A percentile compares a stretch with the other conserved stretches of the same genome.
These are phyloP conservation scores for Teratosphaeria destructans DNA, from an alignment of 2,329 filamentous ascomycete species.

Conservation along the genomic window DNA sequence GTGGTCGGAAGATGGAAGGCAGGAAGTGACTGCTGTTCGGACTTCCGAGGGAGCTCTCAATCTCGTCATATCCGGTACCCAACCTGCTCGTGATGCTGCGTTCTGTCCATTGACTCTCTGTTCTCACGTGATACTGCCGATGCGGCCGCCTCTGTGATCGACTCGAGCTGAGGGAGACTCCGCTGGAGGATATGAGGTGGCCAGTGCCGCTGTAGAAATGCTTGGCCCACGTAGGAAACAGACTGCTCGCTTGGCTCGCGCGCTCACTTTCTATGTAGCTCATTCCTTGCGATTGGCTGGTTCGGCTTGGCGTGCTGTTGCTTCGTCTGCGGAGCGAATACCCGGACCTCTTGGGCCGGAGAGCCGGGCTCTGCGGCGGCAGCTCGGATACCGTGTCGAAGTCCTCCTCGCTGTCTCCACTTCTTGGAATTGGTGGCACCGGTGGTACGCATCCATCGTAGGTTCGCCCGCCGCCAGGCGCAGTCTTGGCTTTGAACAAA, in stretches of 20 bases:
- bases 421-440: slow-evolving; percentile 20
- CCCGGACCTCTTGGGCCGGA: slow-evolving; percentile 25
- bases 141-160: slow-evolving; percentile 6
- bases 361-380: slow-evolving; percentile 13
- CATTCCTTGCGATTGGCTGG: slow-evolving; percentile 17
- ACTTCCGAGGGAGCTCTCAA: slow-evolving; percentile 12
- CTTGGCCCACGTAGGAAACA: slow-evolving; percentile 28
- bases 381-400: slow-evolving; percentile 26
- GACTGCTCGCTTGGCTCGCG: slow-evolving; percentile 16
- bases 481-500: slow-evolving; percentile 15
- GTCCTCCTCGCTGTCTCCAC: slow-evolving; percentile 21
- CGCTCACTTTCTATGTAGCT: slow-evolving; percentile 22
- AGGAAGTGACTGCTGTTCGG: slow-evolving; percentile 25
- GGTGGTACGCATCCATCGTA: slow-evolving; percentile 22
- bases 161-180: slow-evolving; percentile 17
- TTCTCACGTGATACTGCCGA: slow-evolving; percentile 11
- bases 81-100: slow-evolving; percentile 23
- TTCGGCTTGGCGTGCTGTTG: slow-evolving; percentile 20
- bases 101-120: slow-evolving; percentile 21
- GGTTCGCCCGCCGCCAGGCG: slow-evolving; percentile 6
- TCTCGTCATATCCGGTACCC: slow-evolving; percentile 19
- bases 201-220: slow-evolving; percentile 24
- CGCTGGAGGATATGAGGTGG: slow-evolving; percentile 17
- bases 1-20: slow-evolving; percentile 25
- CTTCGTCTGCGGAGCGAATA: slow-evolving; percentile 22